Percentiles rank a stretch among this genome's conserved stretches.
These are phyloP conservation scores for Apiospora sp. DNA, from an alignment of 2,329 filamentous ascomycete genomes.

Conservation along the genomic window DNA sequence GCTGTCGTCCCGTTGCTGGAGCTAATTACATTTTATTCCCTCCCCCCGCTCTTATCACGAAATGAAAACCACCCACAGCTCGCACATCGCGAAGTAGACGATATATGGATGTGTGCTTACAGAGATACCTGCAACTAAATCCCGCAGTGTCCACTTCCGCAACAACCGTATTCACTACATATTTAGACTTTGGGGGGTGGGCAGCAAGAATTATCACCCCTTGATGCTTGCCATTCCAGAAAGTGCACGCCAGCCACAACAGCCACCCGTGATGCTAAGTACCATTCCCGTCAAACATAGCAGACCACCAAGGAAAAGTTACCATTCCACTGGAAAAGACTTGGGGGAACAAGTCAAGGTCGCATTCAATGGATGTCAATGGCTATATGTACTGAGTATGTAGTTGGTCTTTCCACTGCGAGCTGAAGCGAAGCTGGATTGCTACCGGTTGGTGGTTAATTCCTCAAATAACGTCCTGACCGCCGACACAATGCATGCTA, in stretches of 20 bases:
- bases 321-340: neutral
- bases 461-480: neutral
- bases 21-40: neutral
- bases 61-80: neutral
- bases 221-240: neutral
- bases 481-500: neutral
- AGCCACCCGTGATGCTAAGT: neutral
- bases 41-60: neutral
- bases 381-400: neutral
- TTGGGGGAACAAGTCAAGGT: neutral
- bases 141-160: slow-evolving; percentile 10
- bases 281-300: too few relatives aligned
- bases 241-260: neutral
- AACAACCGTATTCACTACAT: neutral
- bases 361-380: neutral
- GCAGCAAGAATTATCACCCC: neutral
- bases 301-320: too few relatives aligned
- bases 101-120: neutral
- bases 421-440: neutral
- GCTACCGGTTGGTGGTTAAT: neutral
- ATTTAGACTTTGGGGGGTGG: neutral
- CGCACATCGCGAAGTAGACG: neutral
- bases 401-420: too few relatives aligned
- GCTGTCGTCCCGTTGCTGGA: neutral
- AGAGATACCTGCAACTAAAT: neutral